Conservation (phyloP, 805 yeast species). For the Candida incommunis region DNA sequence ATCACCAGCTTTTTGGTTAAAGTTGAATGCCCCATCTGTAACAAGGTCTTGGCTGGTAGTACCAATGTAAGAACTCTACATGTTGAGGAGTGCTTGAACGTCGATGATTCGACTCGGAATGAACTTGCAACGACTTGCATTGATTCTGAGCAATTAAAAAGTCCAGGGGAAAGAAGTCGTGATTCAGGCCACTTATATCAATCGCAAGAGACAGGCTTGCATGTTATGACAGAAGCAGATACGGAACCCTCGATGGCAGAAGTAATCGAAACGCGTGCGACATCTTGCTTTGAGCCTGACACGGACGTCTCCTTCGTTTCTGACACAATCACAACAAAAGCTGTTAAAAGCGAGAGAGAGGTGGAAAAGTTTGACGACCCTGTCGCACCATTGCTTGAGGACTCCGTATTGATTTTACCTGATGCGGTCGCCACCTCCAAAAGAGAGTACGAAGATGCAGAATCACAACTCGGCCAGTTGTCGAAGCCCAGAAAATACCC, state of each 20-base stretch:
- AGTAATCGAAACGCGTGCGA: not conserved
- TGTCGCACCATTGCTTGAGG: not conserved
- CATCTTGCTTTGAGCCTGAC: not conserved
- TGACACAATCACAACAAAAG: not conserved
- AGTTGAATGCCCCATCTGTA: not conserved
- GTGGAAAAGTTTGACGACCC: not conserved
- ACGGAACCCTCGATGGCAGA: not conserved
- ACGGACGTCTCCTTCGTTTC: not conserved
- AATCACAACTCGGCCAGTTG: not conserved
- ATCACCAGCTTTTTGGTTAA: not conserved
- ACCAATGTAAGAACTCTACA: conserved; percentile 16
- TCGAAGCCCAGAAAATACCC: conserved; percentile 12
- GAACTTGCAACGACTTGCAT: not conserved
- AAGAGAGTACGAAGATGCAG: not conserved
- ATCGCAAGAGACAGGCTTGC: too few relatives aligned
- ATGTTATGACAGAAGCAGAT: too few relatives aligned
- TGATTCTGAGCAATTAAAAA: not conserved
- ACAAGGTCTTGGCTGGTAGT: conserved; percentile 1
- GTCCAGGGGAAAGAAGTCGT: too few relatives aligned
- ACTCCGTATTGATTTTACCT: not conserved
- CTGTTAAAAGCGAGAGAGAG: not conserved
- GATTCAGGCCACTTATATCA: too few relatives aligned
- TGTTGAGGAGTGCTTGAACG: conserved; percentile 16
- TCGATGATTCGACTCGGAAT: not conserved
- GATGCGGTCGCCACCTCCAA: not conserved